phyloP scores from a whole-genome alignment of 768 basidiomycete genomes.

The Leucocoprinus leucothites region DNA sequence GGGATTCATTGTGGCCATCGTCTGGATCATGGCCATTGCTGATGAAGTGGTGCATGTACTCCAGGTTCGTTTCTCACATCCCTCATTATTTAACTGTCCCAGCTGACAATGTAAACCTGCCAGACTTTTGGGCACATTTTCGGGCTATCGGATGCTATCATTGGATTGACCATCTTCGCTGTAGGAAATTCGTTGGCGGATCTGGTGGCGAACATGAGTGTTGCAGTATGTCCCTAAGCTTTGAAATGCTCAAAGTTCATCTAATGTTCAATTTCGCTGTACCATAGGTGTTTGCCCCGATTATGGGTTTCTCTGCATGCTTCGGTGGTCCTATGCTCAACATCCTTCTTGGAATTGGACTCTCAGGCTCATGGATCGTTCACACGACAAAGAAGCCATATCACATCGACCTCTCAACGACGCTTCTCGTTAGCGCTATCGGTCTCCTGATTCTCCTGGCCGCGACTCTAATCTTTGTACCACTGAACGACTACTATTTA shows the following conservation, averaged over 20 bases:
- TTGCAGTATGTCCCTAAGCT: slow-evolving; percentile 60
- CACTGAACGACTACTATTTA: slow-evolving; percentile 78
- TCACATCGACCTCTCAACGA: slow-evolving; percentile 73
- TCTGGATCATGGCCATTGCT: slow-evolving; percentile 99
- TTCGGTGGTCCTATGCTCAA: slow-evolving; percentile 94
- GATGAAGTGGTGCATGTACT: slow-evolving; percentile 93
- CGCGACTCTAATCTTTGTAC: slow-evolving; percentile 79
- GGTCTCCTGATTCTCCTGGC: slow-evolving; percentile 78
- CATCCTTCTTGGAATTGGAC: slow-evolving; percentile 86
- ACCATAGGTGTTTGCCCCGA: slow-evolving; percentile 72
- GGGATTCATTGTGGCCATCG: slow-evolving; percentile 87
- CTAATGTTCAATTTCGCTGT: background rate
- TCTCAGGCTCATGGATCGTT: slow-evolving; percentile 87
- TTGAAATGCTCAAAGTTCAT: background rate
- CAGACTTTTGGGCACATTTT: slow-evolving; percentile 93
- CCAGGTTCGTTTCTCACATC: slow-evolving; percentile 48
- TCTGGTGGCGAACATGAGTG: slow-evolving; percentile 94
- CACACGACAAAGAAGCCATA: slow-evolving; percentile 61
- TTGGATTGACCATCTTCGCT: slow-evolving; percentile 95
- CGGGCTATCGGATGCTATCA: slow-evolving; percentile 94
- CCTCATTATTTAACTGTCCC: background rate
- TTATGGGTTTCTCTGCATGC: slow-evolving; percentile 96
- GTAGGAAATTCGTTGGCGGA: slow-evolving; percentile 96
- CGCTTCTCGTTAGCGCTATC: slow-evolving; percentile 78
- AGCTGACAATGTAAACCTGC: slow-evolving; percentile 8